Conservation (phyloP, 176 grass and related monocot genomes). For the Pharus latifolius region DNA sequence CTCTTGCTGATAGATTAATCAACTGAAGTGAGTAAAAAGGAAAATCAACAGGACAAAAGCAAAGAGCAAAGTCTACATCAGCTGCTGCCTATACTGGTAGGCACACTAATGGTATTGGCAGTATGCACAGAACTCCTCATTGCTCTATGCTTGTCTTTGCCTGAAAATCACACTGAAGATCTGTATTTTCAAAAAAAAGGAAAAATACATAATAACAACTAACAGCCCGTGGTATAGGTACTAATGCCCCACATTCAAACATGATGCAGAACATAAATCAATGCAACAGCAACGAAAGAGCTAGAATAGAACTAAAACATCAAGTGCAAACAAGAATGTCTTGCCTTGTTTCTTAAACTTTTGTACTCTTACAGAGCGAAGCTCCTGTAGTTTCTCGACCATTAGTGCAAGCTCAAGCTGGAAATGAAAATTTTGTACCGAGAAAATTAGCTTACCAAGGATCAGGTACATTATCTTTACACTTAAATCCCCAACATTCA, state of each 20-base stretch:
- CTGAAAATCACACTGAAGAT: no score
- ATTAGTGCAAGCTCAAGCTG: conserved; percentile 91
- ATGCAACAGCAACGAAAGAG: no score
- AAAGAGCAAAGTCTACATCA: background rate
- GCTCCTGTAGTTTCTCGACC: conserved; percentile 96
- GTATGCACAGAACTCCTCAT: no score
- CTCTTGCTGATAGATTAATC: background rate
- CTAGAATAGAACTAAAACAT: background rate
- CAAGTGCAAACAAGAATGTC: background rate
- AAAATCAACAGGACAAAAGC: background rate
- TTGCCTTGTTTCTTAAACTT: conserved; percentile 97
- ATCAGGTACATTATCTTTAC: background rate
- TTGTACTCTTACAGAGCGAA: conserved; percentile 87
- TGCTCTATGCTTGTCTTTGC: no score
- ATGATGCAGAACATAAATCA: no score
- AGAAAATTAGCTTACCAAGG: conserved; percentile 9
- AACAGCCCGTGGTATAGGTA: no score
- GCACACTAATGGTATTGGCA: background rate
- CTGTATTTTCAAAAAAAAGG: no score
- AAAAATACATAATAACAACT: no score
- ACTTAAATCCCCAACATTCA: background rate
- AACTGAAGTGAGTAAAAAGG: background rate
- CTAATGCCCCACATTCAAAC: no score
- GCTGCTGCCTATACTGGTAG: background rate
- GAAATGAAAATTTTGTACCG: conserved; percentile 15